Base-by-base conservation (phyloP, 2,329 filamentous ascomycete species). In the Emmonsiellopsis sp. region DNA sequence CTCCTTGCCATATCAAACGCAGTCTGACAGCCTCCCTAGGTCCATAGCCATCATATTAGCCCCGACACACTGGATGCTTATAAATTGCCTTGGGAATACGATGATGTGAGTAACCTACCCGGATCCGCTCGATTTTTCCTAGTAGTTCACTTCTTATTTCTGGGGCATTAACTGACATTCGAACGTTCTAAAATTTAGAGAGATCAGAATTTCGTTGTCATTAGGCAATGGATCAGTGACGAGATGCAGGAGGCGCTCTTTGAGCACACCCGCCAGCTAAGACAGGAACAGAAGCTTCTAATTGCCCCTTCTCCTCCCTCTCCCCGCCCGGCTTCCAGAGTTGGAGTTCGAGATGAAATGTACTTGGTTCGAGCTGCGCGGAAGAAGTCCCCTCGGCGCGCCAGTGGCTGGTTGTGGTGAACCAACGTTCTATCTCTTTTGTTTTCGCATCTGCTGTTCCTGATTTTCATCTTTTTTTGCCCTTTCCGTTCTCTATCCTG, bases 181-280 rank as follows among this genome's bases (percentile, higher is more conserved):
- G 6, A 50, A 11, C 9, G 3, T 16, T 34, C 37, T 41, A 50
- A 26, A 32, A 31, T 46, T 41, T 45, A 75, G 73, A 61, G 59
- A 50, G 84, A 90, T 62, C 78, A 81, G 15, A 82, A 86, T 46
- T 90, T 82, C 61, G 74, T 90, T 53, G 69, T 91, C 55, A 86
- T 90, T 70, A 87, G 86, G 69, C 77, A 82, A 53, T 87, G 82
- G 81, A 82, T 90, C 50, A 79, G 81, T 3, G 83, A 89, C 60
- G 79, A 80, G 57, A 80, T 89, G 65, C 86, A 89, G 63, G 80
- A 88, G 55, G 73, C 82, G 54, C 78, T 89, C 48, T 91, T 87
- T 78, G 78, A 81, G 43, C 85, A 90, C 69, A 89, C 86, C 2
- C 77, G 77, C 57, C 72, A 77, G 43, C 66, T 88, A 57, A 82